Percentiles rank a stretch among this genome's conserved stretches.
Conservation (phyloP, 257 asterid species). For the Orobanche coerulescens region DNA sequence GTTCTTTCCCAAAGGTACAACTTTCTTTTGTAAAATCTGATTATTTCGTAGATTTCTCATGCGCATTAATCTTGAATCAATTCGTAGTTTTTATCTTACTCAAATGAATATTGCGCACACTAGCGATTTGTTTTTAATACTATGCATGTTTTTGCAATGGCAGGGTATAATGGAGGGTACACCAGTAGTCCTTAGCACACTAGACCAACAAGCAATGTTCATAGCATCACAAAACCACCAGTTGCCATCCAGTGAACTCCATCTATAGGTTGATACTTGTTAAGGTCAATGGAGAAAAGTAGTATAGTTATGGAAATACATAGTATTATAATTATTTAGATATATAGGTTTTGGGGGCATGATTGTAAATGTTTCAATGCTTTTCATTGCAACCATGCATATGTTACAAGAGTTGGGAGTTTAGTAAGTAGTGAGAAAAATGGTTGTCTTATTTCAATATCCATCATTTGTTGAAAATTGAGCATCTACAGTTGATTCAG, state of each 20-base stretch:
- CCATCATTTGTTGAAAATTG: no score
- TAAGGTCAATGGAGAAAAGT: not conserved
- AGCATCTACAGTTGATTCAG: no score
- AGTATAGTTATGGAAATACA: not conserved
- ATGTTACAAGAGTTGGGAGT: not conserved
- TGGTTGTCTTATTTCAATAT: no score
- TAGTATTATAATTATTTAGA: not conserved
- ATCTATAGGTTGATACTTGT: conserved; percentile 19
- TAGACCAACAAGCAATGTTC: conserved; percentile 30
- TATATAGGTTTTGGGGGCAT: not conserved
- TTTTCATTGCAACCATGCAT: not conserved
- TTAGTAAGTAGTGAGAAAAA: no score
- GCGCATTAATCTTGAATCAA: no score
- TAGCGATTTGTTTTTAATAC: not conserved
- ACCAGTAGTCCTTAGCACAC: conserved; percentile 17
- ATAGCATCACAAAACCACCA: conserved; percentile 29
- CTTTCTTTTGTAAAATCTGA: not conserved
- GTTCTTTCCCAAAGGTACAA: conserved; percentile 33
- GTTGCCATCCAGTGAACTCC: conserved; percentile 42
- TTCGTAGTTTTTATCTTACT: not conserved
- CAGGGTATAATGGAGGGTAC: conserved; percentile 33
- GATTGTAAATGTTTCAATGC: not conserved
- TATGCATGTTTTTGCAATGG: not conserved
- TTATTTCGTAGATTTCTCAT: not conserved
- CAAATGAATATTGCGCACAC: not conserved